Percentiles rank a stretch among this genome's conserved stretches.
Evolutionary conservation across 768 basidiomycete species (phyloP).

Genomic region (Kwoniella sp.): DNA sequence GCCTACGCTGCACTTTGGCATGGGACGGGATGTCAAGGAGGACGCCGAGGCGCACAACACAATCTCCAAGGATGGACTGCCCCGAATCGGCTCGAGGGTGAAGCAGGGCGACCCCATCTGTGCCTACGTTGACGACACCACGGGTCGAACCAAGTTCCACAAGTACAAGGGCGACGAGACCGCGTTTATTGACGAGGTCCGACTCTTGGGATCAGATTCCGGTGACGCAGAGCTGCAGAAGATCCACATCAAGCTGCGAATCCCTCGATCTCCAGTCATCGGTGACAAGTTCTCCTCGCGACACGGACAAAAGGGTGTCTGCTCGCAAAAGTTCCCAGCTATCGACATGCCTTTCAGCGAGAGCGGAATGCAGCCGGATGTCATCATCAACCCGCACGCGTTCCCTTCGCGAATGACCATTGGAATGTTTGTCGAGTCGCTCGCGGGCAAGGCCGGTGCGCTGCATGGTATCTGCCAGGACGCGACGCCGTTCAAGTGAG

Average conservation of each 20-base stretch:
- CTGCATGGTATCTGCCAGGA: constrained; percentile 99
- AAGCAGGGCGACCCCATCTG: constrained; percentile 73
- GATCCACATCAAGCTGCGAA: constrained; percentile 84
- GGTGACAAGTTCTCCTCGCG: constrained; percentile 99
- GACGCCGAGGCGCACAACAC: constrained; percentile 53
- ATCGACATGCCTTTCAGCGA: constrained; percentile 99
- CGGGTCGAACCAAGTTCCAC: constrained; percentile 72
- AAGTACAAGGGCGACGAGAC: constrained; percentile 97
- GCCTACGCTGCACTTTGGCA: constrained; percentile 82
- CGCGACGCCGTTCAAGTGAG: constrained; percentile 94
- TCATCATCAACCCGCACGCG: constrained; percentile 99
- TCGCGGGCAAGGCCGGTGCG: constrained; percentile 98
- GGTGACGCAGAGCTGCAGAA: constrained; percentile 87
- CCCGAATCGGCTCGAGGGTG: constrained; percentile 67
- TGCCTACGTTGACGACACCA: constrained; percentile 81
- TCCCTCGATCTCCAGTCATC: constrained; percentile 91
- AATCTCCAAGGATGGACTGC: constrained; percentile 79
- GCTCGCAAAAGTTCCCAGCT: constrained; percentile 97
- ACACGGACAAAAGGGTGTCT: constrained; percentile 98
- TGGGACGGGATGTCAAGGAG: constrained; percentile 67
- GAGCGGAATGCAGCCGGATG: constrained; percentile 97
- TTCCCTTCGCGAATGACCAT: constrained; percentile 99
- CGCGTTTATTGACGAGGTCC: constrained; percentile 83
- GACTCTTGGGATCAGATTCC: constrained; percentile 81
- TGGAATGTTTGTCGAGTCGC: constrained; percentile 98